Base-by-base conservation (phyloP, 495 filamentous ascomycete species). In the Penicillium riverlandense region DNA sequence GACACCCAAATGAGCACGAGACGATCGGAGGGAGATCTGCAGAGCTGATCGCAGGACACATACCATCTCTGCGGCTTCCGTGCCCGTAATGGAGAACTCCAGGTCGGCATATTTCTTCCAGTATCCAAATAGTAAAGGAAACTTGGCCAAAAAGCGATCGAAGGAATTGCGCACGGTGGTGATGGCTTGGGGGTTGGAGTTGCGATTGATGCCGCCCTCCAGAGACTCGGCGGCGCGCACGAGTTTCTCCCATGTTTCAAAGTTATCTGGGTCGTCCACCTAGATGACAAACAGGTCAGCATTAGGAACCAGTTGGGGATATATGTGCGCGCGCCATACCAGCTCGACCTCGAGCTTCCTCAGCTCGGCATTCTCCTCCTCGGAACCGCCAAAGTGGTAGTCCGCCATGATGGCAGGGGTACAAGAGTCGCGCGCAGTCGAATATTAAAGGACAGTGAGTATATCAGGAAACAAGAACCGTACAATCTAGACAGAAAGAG, bases 31-130 rank as follows among this genome's bases (percentile, higher is more conserved):
- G 22, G 4, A 22, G 22, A 22, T 22, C 22, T 11, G 43, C 13
- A 27, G 38, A 1, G 13, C 28, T 27, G 40, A 32, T 27, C 33
- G 12, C 12, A 45, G 29, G 13, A 40, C 4, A 50, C 74, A 46
- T 76, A 96, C 92, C 87, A 97, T 92, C 60, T 99, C 92, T 44
- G 92, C 94, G 28, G 94, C 90, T 69, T 99, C 92, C 1, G 94
- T 95, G 22, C 92, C 92, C 6, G 88, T 88, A 50, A 97, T 95
- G 11, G 86, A 86, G 66, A 99, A 99, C 58, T 99, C 92, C 16
- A 95, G 67, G 59, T 97, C 92, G 53, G 92, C 92, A 80, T 99
- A 98, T 64, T 95, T 97, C 71, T 96, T 96, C 92, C 92, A 99
- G 66, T 96, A 99, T 35, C 90, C 92, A 60, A 96, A 99, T 2